A percentile compares a stretch with the other conserved stretches of the same genome.
Conservation (phyloP, 768 basidiomycete genomes). For the Kwoniella sp. region DNA sequence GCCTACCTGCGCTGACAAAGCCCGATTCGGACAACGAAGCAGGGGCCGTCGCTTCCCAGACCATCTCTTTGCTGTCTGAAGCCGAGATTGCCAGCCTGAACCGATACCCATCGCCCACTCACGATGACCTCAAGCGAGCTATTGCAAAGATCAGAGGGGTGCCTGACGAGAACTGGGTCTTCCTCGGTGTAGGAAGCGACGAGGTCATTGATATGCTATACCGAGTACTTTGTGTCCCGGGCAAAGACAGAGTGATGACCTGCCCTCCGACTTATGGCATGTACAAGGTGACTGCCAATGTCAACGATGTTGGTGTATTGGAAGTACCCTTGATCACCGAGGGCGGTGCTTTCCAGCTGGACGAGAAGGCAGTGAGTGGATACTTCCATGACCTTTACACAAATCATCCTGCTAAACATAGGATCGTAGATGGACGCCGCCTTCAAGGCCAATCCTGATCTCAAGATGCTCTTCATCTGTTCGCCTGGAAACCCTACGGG, state of each 20-base stretch:
- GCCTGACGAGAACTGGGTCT: constrained; percentile 70
- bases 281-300: constrained; percentile 91
- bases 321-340: constrained; percentile 78
- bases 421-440: constrained; percentile 53
- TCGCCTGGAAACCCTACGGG: constrained; percentile 98
- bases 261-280: constrained; percentile 98
- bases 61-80: constrained; percentile 30
- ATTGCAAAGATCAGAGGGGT: constrained; percentile 75
- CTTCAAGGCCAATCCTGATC: constrained; percentile 69
- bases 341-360: constrained; percentile 77
- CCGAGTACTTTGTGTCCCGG: constrained; percentile 80
- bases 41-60: constrained; percentile 18
- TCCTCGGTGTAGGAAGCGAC: constrained; percentile 95
- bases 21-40: not conserved
- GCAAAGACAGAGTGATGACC: constrained; percentile 76
- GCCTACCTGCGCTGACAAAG: constrained; percentile 62
- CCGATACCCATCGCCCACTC: constrained; percentile 91
- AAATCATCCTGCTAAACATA: not conserved
- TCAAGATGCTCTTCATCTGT: constrained; percentile 91
- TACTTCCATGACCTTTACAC: not conserved
- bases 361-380: constrained; percentile 69
- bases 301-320: constrained; percentile 85
- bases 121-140: constrained; percentile 73
- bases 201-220: constrained; percentile 94
- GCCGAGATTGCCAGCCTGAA: constrained; percentile 61